phyloP scores from a whole-genome alignment of 768 basidiomycete species.

The Leccinum incarnatum region DNA sequence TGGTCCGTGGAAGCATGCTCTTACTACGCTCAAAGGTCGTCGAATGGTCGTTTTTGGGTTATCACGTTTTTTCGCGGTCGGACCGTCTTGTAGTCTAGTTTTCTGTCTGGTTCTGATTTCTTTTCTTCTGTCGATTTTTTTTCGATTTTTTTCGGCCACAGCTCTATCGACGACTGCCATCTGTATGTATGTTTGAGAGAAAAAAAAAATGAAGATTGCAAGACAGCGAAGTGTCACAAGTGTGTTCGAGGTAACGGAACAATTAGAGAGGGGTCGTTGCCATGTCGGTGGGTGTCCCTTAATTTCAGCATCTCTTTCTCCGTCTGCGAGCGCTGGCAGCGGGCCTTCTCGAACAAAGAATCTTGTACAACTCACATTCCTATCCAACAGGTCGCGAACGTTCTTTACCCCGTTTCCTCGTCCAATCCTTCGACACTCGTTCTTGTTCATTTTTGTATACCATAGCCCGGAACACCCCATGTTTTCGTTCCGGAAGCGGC shows the following conservation, averaged over 20 bases:
- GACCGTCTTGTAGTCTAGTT: constrained; percentile 37
- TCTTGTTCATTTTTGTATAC: constrained; percentile 23
- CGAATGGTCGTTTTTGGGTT: constrained; percentile 33
- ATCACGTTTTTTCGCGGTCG: constrained; percentile 28
- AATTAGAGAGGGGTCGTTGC: constrained; percentile 21
- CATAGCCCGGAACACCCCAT: constrained; percentile 37
- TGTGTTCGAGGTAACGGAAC: background rate
- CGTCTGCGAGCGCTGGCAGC: constrained; percentile 9
- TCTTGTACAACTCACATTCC: constrained; percentile 16
- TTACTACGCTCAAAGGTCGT: constrained; percentile 29
- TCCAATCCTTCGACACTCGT: constrained; percentile 24
- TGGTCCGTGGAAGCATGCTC: constrained; percentile 29
- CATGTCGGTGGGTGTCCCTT: constrained; percentile 24
- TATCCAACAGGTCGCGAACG: constrained; percentile 16
- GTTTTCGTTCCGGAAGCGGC: constrained; percentile 72
- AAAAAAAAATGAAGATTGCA: constrained; percentile 14
- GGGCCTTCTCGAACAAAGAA: constrained; percentile 18
- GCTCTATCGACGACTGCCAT: constrained; percentile 22
- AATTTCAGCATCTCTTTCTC: constrained; percentile 18
- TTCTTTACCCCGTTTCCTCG: constrained; percentile 26
- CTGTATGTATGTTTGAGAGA: constrained; percentile 33
- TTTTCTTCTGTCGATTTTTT: constrained; percentile 2
- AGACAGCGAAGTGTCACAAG: constrained; percentile 3
- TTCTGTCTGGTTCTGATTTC: constrained; percentile 18
- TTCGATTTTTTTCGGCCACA: constrained; percentile 18